A percentile compares a stretch with the other conserved stretches of the same genome.
Evolutionary conservation across 176 grass and related monocot species (phyloP).

Genomic region (Alopecurus myosuroides): DNA sequence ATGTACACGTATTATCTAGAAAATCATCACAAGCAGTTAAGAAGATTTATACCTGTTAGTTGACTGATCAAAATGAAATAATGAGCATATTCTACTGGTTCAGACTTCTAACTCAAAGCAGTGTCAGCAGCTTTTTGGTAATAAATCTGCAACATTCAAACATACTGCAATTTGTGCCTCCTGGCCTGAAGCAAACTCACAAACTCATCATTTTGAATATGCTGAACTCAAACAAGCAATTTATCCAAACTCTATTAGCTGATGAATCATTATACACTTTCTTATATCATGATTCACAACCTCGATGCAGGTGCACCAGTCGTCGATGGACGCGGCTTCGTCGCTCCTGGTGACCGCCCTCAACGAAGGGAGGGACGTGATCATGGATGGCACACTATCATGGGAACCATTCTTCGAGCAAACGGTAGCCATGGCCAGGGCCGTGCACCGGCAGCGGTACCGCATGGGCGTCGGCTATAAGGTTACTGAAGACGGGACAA

Average conservation of each 20-base stretch:
- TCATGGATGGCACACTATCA: constrained; percentile 91
- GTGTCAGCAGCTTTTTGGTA: background rate
- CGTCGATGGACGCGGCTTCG: constrained; percentile 79
- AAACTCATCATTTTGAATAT: background rate
- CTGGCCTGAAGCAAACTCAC: background rate
- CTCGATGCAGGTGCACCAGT: constrained; percentile 87
- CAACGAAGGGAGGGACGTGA: constrained; percentile 89
- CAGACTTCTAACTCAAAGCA: background rate
- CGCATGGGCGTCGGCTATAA: constrained; percentile 91
- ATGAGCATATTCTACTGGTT: background rate
- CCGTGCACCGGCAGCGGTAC: constrained; percentile 73
- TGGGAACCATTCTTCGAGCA: constrained; percentile 91
- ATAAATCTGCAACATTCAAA: background rate
- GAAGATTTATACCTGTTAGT: background rate
- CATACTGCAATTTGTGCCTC: background rate
- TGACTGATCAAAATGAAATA: background rate
- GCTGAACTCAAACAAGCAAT: background rate
- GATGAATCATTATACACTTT: background rate
- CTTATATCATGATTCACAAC: background rate
- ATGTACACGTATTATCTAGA: background rate
- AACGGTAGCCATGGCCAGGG: constrained; percentile 76
- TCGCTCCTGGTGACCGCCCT: constrained; percentile 89
- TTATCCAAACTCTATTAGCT: background rate
- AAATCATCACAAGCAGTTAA: background rate
- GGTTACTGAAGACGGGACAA: constrained; percentile 57